phyloP scores from a whole-genome alignment of 345 rosid species.

The Fremontodendron californicum region DNA sequence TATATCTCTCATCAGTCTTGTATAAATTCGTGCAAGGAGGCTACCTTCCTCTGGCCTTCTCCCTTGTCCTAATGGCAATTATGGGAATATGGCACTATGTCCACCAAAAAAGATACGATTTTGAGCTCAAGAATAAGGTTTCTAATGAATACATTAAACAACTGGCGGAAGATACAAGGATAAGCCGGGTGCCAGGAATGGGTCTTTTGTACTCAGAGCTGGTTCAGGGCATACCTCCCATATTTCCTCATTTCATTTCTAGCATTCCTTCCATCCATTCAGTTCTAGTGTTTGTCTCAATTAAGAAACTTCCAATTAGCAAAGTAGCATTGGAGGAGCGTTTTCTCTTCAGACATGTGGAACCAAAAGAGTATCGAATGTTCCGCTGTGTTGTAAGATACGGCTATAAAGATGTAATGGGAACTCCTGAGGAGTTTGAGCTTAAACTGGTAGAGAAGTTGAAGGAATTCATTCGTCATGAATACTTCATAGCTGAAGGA shows the following conservation, averaged over 20 bases:
- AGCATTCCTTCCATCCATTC: conserved; percentile 61
- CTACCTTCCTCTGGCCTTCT: conserved; percentile 41
- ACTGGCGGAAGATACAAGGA: conserved; percentile 29
- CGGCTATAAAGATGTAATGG: conserved; percentile 51
- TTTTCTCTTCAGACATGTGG: conserved; percentile 61
- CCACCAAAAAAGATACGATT: conserved; percentile 35
- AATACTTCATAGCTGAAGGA: conserved; percentile 33
- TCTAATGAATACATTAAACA: conserved; percentile 39
- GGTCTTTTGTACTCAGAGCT: conserved; percentile 71
- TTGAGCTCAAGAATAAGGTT: conserved; percentile 52
- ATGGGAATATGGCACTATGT: conserved; percentile 61
- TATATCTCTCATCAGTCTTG: conserved; percentile 41
- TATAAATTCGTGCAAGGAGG: conserved; percentile 57
- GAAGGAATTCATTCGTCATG: conserved; percentile 53
- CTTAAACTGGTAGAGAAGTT: conserved; percentile 40
- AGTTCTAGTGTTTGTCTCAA: conserved; percentile 60
- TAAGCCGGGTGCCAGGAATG: conserved; percentile 58
- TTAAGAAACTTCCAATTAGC: conserved; percentile 57
- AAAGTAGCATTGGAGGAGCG: conserved; percentile 48
- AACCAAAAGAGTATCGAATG: conserved; percentile 53
- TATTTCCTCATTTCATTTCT: conserved; percentile 56
- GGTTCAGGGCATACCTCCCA: conserved; percentile 74
- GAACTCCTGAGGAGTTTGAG: conserved; percentile 44
- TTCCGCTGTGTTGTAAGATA: conserved; percentile 74
- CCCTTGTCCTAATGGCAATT: conserved; percentile 31